A percentile compares a stretch with the other conserved stretches of the same genome.
These are phyloP conservation scores for Acorus gramineus DNA, from an alignment of 106 monocot genomes.

Conservation along the genomic window DNA sequence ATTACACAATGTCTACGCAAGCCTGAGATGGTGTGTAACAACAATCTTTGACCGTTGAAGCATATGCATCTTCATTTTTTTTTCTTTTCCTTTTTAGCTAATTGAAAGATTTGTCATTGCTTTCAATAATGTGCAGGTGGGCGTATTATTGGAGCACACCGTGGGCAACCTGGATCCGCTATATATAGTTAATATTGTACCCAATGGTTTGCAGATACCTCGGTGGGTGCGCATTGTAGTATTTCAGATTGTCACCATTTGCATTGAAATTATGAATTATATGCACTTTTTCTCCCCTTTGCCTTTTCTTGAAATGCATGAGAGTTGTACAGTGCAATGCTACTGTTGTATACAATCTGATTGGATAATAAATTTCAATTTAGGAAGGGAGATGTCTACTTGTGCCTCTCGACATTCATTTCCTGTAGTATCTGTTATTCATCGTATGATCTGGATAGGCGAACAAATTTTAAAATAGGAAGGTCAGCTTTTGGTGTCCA, in stretches of 20 bases:
- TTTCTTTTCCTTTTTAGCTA: background rate
- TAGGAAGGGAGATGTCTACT: too few species aligned
- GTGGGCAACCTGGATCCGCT: slow-evolving; percentile 96
- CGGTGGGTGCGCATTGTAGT: slow-evolving; percentile 25
- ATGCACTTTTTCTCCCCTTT: too few species aligned
- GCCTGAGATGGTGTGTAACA: slow-evolving; percentile 77
- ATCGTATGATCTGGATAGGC: too few species aligned
- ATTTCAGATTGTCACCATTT: background rate
- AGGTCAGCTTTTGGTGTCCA: too few species aligned
- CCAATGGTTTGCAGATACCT: slow-evolving; percentile 79
- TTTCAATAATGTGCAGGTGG: slow-evolving; percentile 46
- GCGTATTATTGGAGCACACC: slow-evolving; percentile 90
- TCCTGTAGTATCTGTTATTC: too few species aligned
- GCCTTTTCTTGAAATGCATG: too few species aligned
- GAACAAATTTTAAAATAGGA: too few species aligned
- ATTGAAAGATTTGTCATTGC: background rate
- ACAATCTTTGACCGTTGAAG: background rate
- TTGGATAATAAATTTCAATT: too few species aligned
- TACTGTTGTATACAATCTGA: too few species aligned
- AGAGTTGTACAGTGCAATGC: too few species aligned
- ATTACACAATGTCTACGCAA: slow-evolving; percentile 81
- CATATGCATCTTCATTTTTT: background rate
- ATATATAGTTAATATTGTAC: slow-evolving; percentile 83
- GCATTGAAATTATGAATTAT: too few species aligned
- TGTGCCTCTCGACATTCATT: too few species aligned